Evolutionary conservation across 371 early-diverging fungal genomes (phyloP).

Genomic region (Circinella umbellata): DNA sequence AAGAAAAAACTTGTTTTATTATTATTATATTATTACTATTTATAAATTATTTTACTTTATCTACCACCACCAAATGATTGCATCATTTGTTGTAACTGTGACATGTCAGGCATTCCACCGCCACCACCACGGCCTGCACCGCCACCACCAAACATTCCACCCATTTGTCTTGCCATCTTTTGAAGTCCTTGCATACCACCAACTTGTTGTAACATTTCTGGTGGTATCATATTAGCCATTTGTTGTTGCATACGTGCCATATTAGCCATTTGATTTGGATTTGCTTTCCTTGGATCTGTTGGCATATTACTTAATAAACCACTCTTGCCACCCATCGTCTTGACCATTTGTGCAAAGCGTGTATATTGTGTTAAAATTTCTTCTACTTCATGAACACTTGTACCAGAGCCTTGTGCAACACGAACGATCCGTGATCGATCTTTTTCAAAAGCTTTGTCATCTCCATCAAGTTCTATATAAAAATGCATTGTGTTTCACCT

Average conservation of each 20-base stretch:
- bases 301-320: slow-evolving; percentile 79
- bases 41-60: background rate
- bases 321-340: slow-evolving; percentile 95
- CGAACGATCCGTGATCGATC: slow-evolving; percentile 84
- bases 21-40: slow-evolving; percentile 8
- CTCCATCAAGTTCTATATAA: slow-evolving; percentile 89
- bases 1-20: background rate
- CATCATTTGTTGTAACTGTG: slow-evolving; percentile 76
- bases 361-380: slow-evolving; percentile 86
- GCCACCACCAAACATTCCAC: slow-evolving; percentile 57
- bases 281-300: slow-evolving; percentile 55
- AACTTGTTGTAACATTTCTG: slow-evolving; percentile 78
- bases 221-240: slow-evolving; percentile 74
- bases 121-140: slow-evolving; percentile 49
- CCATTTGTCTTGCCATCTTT: slow-evolving; percentile 81
- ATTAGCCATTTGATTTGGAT: slow-evolving; percentile 61
- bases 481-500: slow-evolving; percentile 97
- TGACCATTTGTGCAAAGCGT: slow-evolving; percentile 91
- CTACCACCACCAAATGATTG: slow-evolving; percentile 49
- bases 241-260: slow-evolving; percentile 75
- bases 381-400: slow-evolving; percentile 84
- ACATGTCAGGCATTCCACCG: slow-evolving; percentile 68
- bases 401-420: slow-evolving; percentile 94
- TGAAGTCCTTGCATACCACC: slow-evolving; percentile 83
- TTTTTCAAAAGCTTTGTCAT: slow-evolving; percentile 85